Evolutionary conservation across 1,284 basidiomycete species (phyloP).

Genomic region (Pyrrhoderma noxium): DNA sequence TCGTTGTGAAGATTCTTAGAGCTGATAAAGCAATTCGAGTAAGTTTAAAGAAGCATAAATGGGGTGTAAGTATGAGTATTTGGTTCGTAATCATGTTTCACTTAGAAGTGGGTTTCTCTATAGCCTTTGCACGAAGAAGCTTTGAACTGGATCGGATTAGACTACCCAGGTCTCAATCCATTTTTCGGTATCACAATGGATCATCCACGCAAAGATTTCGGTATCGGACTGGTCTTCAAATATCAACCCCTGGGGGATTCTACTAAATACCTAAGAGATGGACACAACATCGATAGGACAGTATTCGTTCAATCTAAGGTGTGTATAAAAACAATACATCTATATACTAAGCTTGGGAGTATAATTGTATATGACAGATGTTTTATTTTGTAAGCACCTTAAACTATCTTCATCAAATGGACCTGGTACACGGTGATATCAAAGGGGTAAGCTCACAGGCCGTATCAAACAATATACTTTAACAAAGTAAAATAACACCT

Average conservation of each 20-base stretch:
- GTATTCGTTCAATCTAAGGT: constrained; percentile 6
- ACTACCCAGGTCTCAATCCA: constrained; percentile 8
- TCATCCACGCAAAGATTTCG: constrained; percentile 1
- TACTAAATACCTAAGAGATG: background rate
- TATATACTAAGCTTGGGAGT: too few species aligned
- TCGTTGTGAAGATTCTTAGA: constrained; percentile 8
- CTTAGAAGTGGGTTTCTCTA: too few species aligned
- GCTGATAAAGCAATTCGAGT: background rate
- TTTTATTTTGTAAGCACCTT: constrained; percentile 7
- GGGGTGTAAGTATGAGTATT: constrained; percentile 6
- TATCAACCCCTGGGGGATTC: constrained; percentile 7
- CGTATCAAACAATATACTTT: background rate
- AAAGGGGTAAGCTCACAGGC: constrained; percentile 4
- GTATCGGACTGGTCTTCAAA: constrained; percentile 11
- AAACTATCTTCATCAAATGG: constrained; percentile 10
- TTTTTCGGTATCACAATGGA: constrained; percentile 9
- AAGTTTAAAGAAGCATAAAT: constrained; percentile 1
- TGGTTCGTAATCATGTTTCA: too few species aligned
- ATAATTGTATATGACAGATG: background rate
- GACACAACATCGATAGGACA: background rate
- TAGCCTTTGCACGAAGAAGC: constrained; percentile 13
- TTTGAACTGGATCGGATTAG: constrained; percentile 10
- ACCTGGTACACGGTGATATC: constrained; percentile 10
- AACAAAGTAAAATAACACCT: background rate
- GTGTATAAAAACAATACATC: too few species aligned